These are phyloP conservation scores for Pseudomicrostroma phylloplanum DNA, from an alignment of 1,284 basidiomycete species.

Conservation along the genomic window DNA sequence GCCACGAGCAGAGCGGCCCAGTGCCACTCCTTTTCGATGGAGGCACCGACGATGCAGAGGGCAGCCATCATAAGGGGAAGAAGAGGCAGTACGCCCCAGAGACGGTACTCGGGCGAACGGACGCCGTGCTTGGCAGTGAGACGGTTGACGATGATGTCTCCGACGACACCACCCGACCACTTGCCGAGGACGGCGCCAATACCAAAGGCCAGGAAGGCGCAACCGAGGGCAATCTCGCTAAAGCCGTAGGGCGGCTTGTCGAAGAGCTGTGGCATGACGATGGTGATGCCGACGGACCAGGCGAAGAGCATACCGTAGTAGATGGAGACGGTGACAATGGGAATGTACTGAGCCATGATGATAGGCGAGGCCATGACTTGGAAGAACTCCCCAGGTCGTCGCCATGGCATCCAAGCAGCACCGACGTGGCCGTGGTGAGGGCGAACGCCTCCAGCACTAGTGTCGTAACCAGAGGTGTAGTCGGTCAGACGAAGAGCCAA, in stretches of 20 bases:
- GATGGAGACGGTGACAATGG: slow-evolving; percentile 38
- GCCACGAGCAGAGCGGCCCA: slow-evolving; percentile 51
- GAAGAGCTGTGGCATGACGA: slow-evolving; percentile 47
- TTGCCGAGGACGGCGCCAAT: slow-evolving; percentile 50
- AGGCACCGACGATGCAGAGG: slow-evolving; percentile 43
- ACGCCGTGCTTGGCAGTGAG: slow-evolving; percentile 11
- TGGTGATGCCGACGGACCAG: slow-evolving; percentile 49
- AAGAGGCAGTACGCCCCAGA: slow-evolving; percentile 46
- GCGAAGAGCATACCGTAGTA: slow-evolving; percentile 49
- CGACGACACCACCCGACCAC: slow-evolving; percentile 47
- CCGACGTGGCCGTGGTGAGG: slow-evolving; percentile 29
- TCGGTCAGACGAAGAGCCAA: too few relatives aligned
- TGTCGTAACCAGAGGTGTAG: too few relatives aligned
- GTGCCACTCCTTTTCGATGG: slow-evolving; percentile 34
- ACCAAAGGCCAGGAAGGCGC: slow-evolving; percentile 41
- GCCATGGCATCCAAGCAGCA: slow-evolving; percentile 48
- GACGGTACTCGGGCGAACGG: slow-evolving; percentile 51
- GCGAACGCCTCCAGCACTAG: too few relatives aligned
- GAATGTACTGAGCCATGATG: slow-evolving; percentile 25
- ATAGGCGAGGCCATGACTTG: slow-evolving; percentile 37
- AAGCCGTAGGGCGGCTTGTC: slow-evolving; percentile 48
- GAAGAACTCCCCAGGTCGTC: slow-evolving; percentile 39
- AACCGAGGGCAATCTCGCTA: slow-evolving; percentile 39
- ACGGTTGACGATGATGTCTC: slow-evolving; percentile 41
- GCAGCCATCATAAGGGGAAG: slow-evolving; percentile 44